Percentiles rank a stretch among this genome's conserved stretches.
Evolutionary conservation across 495 filamentous ascomycete species (phyloP).

Genomic region (Tetracladium marchalianum): DNA sequence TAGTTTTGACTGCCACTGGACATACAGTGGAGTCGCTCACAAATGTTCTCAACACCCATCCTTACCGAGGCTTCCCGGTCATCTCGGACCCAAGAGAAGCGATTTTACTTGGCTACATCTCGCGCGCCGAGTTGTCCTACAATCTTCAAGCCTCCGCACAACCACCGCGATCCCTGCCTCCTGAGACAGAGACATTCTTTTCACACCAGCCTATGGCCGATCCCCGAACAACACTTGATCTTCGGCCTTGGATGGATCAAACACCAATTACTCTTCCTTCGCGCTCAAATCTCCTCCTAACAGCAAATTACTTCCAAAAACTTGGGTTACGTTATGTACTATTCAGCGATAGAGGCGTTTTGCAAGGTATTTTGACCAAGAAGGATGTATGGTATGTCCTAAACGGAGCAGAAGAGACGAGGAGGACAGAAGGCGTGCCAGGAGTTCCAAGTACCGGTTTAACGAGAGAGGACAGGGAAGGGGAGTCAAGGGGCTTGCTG

Average conservation of each 20-base stretch:
- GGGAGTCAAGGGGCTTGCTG: conserved; percentile 43
- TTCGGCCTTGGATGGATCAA: conserved; percentile 96
- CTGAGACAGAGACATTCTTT: conserved; percentile 74
- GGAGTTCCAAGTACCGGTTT: conserved; percentile 18
- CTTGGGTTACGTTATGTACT: conserved; percentile 85
- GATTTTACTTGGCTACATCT: conserved; percentile 82
- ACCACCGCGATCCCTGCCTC: conserved; percentile 46
- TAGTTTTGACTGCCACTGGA: conserved; percentile 74
- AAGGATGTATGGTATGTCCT: conserved; percentile 97
- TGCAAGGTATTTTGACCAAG: conserved; percentile 87
- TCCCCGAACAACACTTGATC: conserved; percentile 67
- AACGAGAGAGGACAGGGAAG: conserved; percentile 28
- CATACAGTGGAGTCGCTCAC: conserved; percentile 74
- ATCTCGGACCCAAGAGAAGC: conserved; percentile 66
- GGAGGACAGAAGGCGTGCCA: conserved; percentile 10
- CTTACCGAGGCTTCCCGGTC: conserved; percentile 88
- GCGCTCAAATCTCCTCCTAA: conserved; percentile 64
- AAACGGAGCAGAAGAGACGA: conserved; percentile 63
- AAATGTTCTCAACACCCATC: conserved; percentile 57
- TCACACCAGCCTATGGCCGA: conserved; percentile 74
- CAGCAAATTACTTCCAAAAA: conserved; percentile 85
- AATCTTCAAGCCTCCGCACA: conserved; percentile 54
- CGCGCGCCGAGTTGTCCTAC: conserved; percentile 78
- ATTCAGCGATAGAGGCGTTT: conserved; percentile 68
- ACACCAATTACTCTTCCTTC: conserved; percentile 85